These are phyloP conservation scores for Phialocephala sp. DNA, from an alignment of 2,329 filamentous ascomycete species.

Conservation along the genomic window DNA sequence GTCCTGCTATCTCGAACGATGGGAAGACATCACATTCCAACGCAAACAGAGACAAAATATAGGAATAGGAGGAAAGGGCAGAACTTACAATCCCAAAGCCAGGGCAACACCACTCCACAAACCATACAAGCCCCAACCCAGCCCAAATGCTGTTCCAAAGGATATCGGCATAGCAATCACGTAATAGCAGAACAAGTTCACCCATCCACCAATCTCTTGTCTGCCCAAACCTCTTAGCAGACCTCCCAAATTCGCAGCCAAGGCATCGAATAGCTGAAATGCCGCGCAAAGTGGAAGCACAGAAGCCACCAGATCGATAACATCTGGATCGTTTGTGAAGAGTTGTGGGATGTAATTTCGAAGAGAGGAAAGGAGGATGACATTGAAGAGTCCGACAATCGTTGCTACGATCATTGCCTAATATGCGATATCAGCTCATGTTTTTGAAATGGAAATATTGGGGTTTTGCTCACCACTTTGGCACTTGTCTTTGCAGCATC, in stretches of 20 bases:
- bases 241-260: slow-evolving; percentile 81
- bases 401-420: slow-evolving; percentile 66
- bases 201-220: slow-evolving; percentile 88
- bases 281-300: slow-evolving; percentile 82
- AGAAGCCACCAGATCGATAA: slow-evolving; percentile 69
- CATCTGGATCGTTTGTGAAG: slow-evolving; percentile 76
- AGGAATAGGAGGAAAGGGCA: background rate
- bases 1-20: background rate
- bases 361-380: slow-evolving; percentile 70
- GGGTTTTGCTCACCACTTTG: slow-evolving; percentile 58
- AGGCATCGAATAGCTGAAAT: slow-evolving; percentile 88
- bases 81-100: slow-evolving; percentile 50
- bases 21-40: background rate
- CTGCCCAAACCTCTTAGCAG: slow-evolving; percentile 85
- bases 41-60: slow-evolving; percentile 45
- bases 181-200: slow-evolving; percentile 88
- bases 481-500: slow-evolving; percentile 80
- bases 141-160: slow-evolving; percentile 76
- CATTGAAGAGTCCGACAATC: slow-evolving; percentile 79
- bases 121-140: slow-evolving; percentile 78
- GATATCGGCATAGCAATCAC: slow-evolving; percentile 83
- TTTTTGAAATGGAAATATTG: background rate
- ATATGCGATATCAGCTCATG: slow-evolving; percentile 21
- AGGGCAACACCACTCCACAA: slow-evolving; percentile 82
- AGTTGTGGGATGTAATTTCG: slow-evolving; percentile 77